Base-by-base conservation (phyloP, 805 yeast genomes). In the Kodamaea fukazawae region DNA sequence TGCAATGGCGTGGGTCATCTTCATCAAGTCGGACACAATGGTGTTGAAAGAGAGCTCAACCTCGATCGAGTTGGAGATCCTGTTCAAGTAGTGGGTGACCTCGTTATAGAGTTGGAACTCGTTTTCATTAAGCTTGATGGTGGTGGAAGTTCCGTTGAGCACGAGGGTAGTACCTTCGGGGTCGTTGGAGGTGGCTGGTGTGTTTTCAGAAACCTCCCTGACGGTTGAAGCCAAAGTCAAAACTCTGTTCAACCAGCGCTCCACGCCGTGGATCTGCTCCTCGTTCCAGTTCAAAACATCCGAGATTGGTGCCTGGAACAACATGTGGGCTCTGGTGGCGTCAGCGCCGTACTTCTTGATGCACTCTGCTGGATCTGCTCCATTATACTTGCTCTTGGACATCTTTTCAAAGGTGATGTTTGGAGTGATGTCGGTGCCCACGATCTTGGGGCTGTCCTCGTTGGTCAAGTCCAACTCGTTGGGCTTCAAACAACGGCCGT, bases 311-410 rank as follows among this genome's bases (percentile, higher is more conserved):
- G 97, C 96, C 54, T 84, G 95, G 67, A 93, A 93, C 10, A 93
- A 61, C 44, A 93, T 79, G 56, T 91, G 96, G 0, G 98, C 98
- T 45, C 98, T 75, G 0, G 91, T 86, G 1, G 96, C 89, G 67
- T 93, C 99, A 1, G 96, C 88, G 3, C 99, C 98, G 58, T 87
- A 86, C 27, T 65, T 70, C 8, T 54, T 55, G 18, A 93, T 89
- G 50, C 91, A 86, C 43, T 74, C 76, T 1, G 70, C 76, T 1
- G 98, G 98, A 55, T 91, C 96, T 2, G 86, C 95, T 11, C 99
- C 99, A 54, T 93, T 93, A 55, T 80, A 82, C 55, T 93, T 93
- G 1, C 97, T 90, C 61, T 93, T 93, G 2, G 97, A 90, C 99
- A 93, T 93, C 56, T 93, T 93, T 55, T 93, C 98, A 55, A 60